These are phyloP conservation scores for Cryptosporidium andersoni DNA, from an alignment of 169 alveolate genomes.

Conservation along the genomic window DNA sequence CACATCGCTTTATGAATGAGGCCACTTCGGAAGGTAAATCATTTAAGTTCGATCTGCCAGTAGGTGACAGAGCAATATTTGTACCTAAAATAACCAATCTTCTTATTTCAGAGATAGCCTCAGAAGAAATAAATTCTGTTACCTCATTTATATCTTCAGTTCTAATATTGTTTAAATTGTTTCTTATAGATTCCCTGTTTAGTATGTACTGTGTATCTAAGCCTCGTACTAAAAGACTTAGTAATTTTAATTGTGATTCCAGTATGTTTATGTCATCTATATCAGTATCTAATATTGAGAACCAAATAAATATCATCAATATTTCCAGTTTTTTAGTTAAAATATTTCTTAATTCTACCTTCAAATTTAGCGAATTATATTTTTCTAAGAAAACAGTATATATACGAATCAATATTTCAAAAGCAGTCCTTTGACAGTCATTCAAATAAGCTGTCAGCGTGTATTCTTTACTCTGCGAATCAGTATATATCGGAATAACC, in stretches of 20 bases:
- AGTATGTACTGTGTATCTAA: slow-evolving; percentile 2
- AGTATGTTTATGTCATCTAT: slow-evolving; percentile 1
- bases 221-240: slow-evolving; percentile 22
- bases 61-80: slow-evolving; percentile 19
- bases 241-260: slow-evolving; percentile 12
- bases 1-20: slow-evolving; percentile 24
- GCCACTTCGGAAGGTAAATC: background rate
- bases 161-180: slow-evolving; percentile 5
- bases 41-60: background rate
- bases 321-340: slow-evolving; percentile 6
- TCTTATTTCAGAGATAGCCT: slow-evolving; percentile 8
- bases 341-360: slow-evolving; percentile 16
- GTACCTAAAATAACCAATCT: slow-evolving; percentile 61
- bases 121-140: slow-evolving; percentile 1
- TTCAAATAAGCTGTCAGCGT: background rate
- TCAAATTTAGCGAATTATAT: background rate
- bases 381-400: background rate
- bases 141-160: background rate
- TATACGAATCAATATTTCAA: slow-evolving; percentile 9
- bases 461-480: slow-evolving; percentile 7
- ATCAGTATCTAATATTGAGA: slow-evolving; percentile 15
- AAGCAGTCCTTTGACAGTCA: background rate
- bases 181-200: background rate
- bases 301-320: slow-evolving; percentile 38
- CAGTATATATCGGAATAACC: background rate